Evolutionary conservation across 768 basidiomycete species (phyloP).

Genomic region (Lactarius sp.): DNA sequence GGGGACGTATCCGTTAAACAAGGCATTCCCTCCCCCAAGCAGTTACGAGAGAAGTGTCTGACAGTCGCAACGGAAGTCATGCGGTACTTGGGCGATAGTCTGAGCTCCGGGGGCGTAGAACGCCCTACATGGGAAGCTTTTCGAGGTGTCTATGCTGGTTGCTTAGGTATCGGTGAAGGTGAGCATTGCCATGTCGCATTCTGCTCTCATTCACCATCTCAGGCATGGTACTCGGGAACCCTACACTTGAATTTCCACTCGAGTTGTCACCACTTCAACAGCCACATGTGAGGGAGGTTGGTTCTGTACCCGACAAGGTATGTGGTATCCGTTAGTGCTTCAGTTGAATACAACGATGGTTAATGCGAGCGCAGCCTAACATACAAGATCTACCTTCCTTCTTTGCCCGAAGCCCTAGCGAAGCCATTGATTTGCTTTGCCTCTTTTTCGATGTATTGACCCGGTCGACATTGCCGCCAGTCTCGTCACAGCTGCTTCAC

Average conservation of each 20-base stretch:
- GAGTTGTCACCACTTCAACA: slow-evolving; percentile 14
- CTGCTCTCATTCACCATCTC: slow-evolving; percentile 1
- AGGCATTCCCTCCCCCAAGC: slow-evolving; percentile 42
- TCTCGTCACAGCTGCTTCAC: slow-evolving; percentile 47
- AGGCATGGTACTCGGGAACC: slow-evolving; percentile 9
- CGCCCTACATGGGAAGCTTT: slow-evolving; percentile 41
- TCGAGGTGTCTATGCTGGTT: slow-evolving; percentile 26
- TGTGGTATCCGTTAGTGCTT: neutral
- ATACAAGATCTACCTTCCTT: slow-evolving; percentile 27
- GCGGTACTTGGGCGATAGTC: slow-evolving; percentile 41
- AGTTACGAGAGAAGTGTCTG: slow-evolving; percentile 46
- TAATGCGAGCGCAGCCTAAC: slow-evolving; percentile 3
- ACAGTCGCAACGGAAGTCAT: slow-evolving; percentile 43
- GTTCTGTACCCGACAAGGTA: slow-evolving; percentile 20
- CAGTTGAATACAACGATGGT: neutral
- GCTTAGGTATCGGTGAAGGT: slow-evolving; percentile 15
- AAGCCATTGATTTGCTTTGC: slow-evolving; percentile 45
- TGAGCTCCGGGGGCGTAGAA: slow-evolving; percentile 31
- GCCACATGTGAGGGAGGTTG: slow-evolving; percentile 9
- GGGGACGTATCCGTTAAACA: slow-evolving; percentile 38
- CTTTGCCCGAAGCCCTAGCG: slow-evolving; percentile 33
- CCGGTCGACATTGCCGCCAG: slow-evolving; percentile 39
- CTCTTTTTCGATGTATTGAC: slow-evolving; percentile 43
- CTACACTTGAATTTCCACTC: slow-evolving; percentile 15
- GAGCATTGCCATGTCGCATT: neutral